These are phyloP conservation scores for Hypericum perforatum DNA, from an alignment of 345 rosid genomes.

Conservation along the genomic window DNA sequence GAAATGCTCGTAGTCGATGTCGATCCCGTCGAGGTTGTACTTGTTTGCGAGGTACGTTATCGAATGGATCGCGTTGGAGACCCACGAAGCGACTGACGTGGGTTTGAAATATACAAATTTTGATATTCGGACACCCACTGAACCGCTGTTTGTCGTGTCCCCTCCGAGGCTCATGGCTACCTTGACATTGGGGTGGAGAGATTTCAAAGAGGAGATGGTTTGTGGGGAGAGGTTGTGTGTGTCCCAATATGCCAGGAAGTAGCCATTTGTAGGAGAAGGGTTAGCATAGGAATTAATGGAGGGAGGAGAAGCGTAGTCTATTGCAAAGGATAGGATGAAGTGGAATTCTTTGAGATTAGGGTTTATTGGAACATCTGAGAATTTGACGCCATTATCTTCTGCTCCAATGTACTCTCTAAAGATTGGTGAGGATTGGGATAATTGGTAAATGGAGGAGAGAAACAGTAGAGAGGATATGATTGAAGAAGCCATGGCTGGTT, in stretches of 20 bases:
- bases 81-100: conserved; percentile 38
- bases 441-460: conserved; percentile 12
- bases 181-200: conserved; percentile 29
- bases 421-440: conserved; percentile 22
- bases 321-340: conserved; percentile 42
- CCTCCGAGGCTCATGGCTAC: conserved; percentile 57
- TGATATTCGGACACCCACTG: no score
- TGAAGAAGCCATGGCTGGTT: conserved; percentile 18
- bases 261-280: conserved; percentile 40
- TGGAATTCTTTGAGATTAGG: conserved; percentile 31
- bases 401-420: conserved; percentile 58
- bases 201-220: conserved; percentile 29
- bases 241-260: conserved; percentile 38
- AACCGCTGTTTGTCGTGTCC: conserved; percentile 17
- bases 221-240: conserved; percentile 26
- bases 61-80: conserved; percentile 33
- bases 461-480: conserved; percentile 11
- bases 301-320: conserved; percentile 32
- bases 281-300: no score
- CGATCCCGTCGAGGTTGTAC: conserved; percentile 41
- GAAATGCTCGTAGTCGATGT: conserved; percentile 51
- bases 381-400: conserved; percentile 27
- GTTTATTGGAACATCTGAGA: conserved; percentile 36
- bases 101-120: conserved; percentile 20
- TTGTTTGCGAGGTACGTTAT: conserved; percentile 24